phyloP scores from a whole-genome alignment of 192 early-diverging fungal species.

The Coemansia erecta region DNA sequence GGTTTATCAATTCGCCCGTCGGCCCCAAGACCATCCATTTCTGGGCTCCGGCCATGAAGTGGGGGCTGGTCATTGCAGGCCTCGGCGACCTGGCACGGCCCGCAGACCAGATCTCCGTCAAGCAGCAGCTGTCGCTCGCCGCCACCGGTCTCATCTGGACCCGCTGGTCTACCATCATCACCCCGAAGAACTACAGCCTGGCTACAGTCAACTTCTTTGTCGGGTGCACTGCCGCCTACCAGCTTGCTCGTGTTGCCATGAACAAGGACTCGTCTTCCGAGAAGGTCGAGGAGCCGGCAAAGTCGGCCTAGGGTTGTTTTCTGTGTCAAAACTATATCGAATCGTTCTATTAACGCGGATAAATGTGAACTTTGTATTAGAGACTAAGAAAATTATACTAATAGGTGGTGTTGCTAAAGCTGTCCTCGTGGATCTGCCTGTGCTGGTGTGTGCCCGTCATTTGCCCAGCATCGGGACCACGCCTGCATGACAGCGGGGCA shows the following conservation, averaged over 20 bases:
- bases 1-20: constrained; percentile 72
- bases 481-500: too few relatives aligned
- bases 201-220: constrained; percentile 94
- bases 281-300: constrained; percentile 1
- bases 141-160: constrained; percentile 97
- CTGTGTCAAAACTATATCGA: background rate
- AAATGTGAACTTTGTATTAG: too few relatives aligned
- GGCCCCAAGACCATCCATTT: constrained; percentile 98
- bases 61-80: constrained; percentile 92
- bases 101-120: constrained; percentile 82
- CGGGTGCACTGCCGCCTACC: constrained; percentile 82
- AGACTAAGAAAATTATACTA: too few relatives aligned
- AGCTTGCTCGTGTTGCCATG: constrained; percentile 73
- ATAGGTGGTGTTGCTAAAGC: too few relatives aligned
- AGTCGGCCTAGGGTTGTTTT: background rate
- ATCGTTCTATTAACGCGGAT: background rate
- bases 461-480: too few relatives aligned
- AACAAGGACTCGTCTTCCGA: background rate
- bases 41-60: constrained; percentile 80
- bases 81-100: constrained; percentile 85
- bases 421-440: too few relatives aligned
- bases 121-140: constrained; percentile 82
- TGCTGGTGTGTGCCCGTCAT: too few relatives aligned
- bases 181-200: constrained; percentile 86
- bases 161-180: constrained; percentile 94